A percentile compares a stretch with the other conserved stretches of the same genome.
These are phyloP conservation scores for Nitzschia inconspicua DNA, from an alignment of 108 stramenopile species.

Conservation along the genomic window DNA sequence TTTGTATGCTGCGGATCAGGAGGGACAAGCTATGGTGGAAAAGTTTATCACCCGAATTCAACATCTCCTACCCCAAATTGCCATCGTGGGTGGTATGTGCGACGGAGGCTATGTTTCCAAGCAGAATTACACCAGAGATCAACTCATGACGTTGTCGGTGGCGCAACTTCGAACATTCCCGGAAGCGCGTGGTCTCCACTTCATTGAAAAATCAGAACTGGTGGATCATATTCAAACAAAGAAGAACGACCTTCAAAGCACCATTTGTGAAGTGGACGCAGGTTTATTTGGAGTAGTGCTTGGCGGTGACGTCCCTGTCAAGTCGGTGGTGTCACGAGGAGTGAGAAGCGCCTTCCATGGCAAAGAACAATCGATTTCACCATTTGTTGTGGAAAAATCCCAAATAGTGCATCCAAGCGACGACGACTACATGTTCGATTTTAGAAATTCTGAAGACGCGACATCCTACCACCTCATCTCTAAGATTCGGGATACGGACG, in stretches of 20 bases:
- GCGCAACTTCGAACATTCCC: conserved; percentile 1
- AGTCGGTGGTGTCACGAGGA: conserved; percentile 48
- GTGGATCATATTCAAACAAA: conserved; percentile 23
- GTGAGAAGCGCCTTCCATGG: conserved; percentile 33
- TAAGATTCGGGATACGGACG: conserved; percentile 13
- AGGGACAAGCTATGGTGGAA: conserved; percentile 12
- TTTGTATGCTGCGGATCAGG: conserved; percentile 37
- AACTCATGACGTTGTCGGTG: conserved; percentile 13
- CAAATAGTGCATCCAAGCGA: conserved; percentile 14
- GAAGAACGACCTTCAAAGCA: neutral
- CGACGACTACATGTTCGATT: conserved; percentile 26
- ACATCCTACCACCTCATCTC: conserved; percentile 32
- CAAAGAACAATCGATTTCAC: conserved; percentile 1
- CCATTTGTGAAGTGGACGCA: neutral
- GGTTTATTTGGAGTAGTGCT: conserved; percentile 47
- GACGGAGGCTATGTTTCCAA: conserved; percentile 30
- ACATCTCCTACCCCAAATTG: conserved; percentile 17
- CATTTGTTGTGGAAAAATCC: conserved; percentile 17
- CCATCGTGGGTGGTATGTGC: conserved; percentile 57
- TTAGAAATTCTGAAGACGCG: conserved; percentile 14
- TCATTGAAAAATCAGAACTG: conserved; percentile 23
- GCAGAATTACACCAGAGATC: conserved; percentile 11
- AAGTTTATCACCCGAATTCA: conserved; percentile 27
- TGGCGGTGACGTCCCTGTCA: conserved; percentile 45
- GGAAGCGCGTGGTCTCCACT: neutral